Percentiles rank a stretch among this genome's conserved stretches.
Conservation (phyloP, 164 flowering plant genomes). For the Annona cherimola region DNA sequence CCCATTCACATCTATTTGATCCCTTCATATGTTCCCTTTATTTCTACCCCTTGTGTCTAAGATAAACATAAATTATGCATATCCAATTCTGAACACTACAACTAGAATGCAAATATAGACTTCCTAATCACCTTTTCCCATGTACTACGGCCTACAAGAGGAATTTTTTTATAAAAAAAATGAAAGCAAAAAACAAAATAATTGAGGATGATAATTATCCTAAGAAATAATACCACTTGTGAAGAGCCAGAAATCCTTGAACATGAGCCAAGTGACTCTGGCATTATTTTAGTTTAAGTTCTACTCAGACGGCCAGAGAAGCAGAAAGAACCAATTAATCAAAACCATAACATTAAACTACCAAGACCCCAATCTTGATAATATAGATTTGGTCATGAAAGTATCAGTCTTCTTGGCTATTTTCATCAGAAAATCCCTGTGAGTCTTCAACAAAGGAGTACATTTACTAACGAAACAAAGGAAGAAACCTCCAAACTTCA, state of each 20-base stretch:
- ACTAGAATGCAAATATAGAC: no score
- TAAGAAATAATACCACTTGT: no score
- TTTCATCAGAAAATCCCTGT: constrained; percentile 38
- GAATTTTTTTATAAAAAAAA: no score
- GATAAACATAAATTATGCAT: no score
- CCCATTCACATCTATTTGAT: no score
- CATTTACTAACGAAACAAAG: constrained; percentile 58
- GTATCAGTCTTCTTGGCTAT: constrained; percentile 48
- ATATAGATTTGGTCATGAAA: constrained; percentile 55
- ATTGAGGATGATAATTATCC: no score
- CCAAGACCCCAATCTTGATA: constrained; percentile 42
- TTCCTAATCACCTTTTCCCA: no score
- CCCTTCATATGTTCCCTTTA: no score
- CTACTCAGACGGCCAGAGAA: neutral
- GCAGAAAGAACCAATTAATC: neutral
- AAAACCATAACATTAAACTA: constrained; percentile 15
- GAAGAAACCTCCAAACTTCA: constrained; percentile 66
- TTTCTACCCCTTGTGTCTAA: no score
- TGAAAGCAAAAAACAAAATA: no score
- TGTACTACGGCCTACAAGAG: no score
- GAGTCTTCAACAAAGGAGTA: constrained; percentile 32
- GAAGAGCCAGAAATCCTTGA: neutral
- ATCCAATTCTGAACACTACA: no score
- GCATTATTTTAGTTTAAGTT: neutral
- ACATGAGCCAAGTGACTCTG: neutral